Percentiles rank a stretch among this genome's conserved stretches.
Conservation (phyloP, 2,329 filamentous ascomycete genomes). For the Apiospora pterosperma region DNA sequence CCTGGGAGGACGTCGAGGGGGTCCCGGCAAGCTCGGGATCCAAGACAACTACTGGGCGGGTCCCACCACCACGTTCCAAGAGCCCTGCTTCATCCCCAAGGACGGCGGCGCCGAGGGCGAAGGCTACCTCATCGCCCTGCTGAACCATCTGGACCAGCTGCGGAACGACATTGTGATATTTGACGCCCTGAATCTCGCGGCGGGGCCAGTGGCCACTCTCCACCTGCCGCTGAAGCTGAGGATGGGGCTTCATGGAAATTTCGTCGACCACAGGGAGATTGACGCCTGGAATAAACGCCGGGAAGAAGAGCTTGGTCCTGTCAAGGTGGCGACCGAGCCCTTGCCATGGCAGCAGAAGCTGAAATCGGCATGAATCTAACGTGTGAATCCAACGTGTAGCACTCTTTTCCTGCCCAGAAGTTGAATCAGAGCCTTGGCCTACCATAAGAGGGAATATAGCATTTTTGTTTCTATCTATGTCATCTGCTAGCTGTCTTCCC, state of each 20-base stretch:
- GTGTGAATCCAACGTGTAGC: background rate
- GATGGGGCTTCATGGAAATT: conserved; percentile 40
- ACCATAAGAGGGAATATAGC: background rate
- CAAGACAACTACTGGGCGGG: conserved; percentile 43
- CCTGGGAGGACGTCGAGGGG: conserved; percentile 28
- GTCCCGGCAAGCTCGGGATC: conserved; percentile 20
- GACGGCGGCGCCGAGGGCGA: conserved; percentile 42
- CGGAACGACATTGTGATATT: conserved; percentile 42
- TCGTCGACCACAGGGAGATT: conserved; percentile 38
- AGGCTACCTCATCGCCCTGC: conserved; percentile 44
- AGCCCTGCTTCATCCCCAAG: conserved; percentile 49
- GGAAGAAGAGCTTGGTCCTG: conserved; percentile 36
- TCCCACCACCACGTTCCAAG: conserved; percentile 45
- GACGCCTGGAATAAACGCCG: conserved; percentile 37
- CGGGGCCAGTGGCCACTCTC: conserved; percentile 36
- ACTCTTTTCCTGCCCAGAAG: background rate
- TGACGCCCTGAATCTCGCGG: conserved; percentile 34
- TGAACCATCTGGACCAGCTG: conserved; percentile 42
- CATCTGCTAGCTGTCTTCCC: background rate
- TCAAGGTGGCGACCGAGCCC: conserved; percentile 31
- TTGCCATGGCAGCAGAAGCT: conserved; percentile 34
- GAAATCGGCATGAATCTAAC: background rate
- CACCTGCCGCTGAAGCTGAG: conserved; percentile 39
- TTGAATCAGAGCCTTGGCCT: no score
- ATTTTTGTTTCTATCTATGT: background rate